These are phyloP conservation scores for Naganishia albida DNA, from an alignment of 1,284 basidiomycete species.

Conservation along the genomic window DNA sequence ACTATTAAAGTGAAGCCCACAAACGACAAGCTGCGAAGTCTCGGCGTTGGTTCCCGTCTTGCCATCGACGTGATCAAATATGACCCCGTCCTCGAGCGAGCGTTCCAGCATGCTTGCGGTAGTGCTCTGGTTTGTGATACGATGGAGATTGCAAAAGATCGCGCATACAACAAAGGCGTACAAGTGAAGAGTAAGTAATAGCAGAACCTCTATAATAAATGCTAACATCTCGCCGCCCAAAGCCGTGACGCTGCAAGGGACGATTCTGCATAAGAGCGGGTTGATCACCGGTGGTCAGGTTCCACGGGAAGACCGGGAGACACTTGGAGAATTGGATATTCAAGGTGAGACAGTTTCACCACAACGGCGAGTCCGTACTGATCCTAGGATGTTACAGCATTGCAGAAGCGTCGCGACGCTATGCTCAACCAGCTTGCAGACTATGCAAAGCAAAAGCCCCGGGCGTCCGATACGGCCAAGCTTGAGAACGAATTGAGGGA, in stretches of 20 bases:
- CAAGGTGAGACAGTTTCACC: slow-evolving; percentile 61
- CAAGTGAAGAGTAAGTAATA: slow-evolving; percentile 82
- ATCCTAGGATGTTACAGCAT: slow-evolving; percentile 56
- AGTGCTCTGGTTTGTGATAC: slow-evolving; percentile 93
- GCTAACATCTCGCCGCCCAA: neutral
- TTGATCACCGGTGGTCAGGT: slow-evolving; percentile 93
- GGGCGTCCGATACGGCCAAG: slow-evolving; percentile 77
- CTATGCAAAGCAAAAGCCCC: slow-evolving; percentile 75
- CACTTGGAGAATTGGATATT: slow-evolving; percentile 92
- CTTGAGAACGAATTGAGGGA: slow-evolving; percentile 74
- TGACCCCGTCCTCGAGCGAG: slow-evolving; percentile 81
- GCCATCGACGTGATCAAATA: slow-evolving; percentile 94
- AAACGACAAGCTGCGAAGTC: slow-evolving; percentile 90
- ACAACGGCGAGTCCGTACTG: neutral
- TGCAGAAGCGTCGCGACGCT: slow-evolving; percentile 71
- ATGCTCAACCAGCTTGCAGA: slow-evolving; percentile 79
- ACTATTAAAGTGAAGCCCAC: slow-evolving; percentile 91
- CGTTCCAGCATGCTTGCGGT: slow-evolving; percentile 94
- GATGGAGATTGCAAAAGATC: slow-evolving; percentile 84
- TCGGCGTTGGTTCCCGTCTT: slow-evolving; percentile 85
- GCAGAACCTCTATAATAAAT: neutral
- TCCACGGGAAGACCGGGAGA: slow-evolving; percentile 68
- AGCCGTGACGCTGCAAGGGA: slow-evolving; percentile 97
- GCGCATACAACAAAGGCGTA: slow-evolving; percentile 90
- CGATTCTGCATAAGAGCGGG: slow-evolving; percentile 95